Conservation (phyloP, 1,139 yeast genomes). For the Geotrichum carabidarum region DNA sequence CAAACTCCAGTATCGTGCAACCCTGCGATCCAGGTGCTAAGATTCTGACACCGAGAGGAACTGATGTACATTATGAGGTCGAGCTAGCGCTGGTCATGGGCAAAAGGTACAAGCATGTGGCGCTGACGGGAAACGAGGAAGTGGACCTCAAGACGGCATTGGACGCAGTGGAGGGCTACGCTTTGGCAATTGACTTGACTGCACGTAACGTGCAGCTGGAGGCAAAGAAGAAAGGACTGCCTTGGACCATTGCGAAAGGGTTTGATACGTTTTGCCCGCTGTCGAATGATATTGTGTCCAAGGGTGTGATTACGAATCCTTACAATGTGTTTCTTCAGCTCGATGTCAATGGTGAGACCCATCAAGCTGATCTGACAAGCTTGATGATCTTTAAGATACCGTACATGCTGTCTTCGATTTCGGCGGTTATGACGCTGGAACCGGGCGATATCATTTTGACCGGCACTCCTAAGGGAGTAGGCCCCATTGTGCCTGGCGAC, state of each 20-base stretch:
- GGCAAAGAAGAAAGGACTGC: conserved; percentile 89
- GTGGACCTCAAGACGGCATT: conserved; percentile 42
- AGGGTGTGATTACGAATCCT: conserved; percentile 62
- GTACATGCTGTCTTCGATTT: conserved; percentile 71
- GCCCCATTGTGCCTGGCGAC: conserved; percentile 74
- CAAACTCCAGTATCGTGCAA: conserved; percentile 45
- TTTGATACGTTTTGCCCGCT: conserved; percentile 92
- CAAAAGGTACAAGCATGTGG: conserved; percentile 56
- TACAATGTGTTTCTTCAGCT: conserved; percentile 63
- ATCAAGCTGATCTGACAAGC: conserved; percentile 73
- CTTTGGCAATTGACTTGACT: conserved; percentile 86
- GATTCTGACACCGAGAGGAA: conserved; percentile 75
- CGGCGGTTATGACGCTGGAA: conserved; percentile 81
- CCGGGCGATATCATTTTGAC: conserved; percentile 88
- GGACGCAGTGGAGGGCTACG: conserved; percentile 76
- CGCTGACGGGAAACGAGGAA: conserved; percentile 52
- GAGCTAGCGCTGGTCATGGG: conserved; percentile 80
- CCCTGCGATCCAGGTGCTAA: conserved; percentile 58
- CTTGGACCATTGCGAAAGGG: conserved; percentile 98
- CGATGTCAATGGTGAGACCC: conserved; percentile 60
- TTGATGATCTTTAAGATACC: conserved; percentile 89
- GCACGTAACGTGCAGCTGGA: conserved; percentile 94
- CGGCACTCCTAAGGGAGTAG: conserved; percentile 99
- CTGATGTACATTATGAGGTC: conserved; percentile 82
- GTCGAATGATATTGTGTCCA: conserved; percentile 60